Evolutionary conservation across 306 rosid species (phyloP).

Genomic region (Comarum palustre): DNA sequence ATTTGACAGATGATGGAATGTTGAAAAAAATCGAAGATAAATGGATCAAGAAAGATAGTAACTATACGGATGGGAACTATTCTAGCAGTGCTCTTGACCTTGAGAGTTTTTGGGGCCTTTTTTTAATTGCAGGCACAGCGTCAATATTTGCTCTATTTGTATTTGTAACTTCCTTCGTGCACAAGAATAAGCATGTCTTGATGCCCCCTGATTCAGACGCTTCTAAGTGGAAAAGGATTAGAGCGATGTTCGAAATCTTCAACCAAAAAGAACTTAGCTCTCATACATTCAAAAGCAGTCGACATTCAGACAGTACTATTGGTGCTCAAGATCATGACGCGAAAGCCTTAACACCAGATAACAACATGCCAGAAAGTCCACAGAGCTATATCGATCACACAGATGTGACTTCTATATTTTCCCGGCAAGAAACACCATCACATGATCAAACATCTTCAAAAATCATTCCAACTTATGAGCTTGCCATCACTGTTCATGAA

Average conservation of each 20-base stretch:
- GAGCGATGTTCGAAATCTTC: neutral
- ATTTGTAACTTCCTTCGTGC: neutral
- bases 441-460: neutral
- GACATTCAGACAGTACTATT: neutral
- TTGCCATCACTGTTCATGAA: neutral
- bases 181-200: neutral
- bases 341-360: neutral
- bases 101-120: neutral
- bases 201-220: neutral
- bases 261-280: neutral
- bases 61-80: neutral
- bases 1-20: conserved; percentile 42
- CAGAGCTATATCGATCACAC: neutral
- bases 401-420: neutral
- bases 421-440: neutral
- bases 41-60: conserved; percentile 30
- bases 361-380: neutral
- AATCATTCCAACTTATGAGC: neutral
- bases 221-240: neutral
- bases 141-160: neutral
- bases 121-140: neutral
- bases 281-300: neutral
- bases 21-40: conserved; percentile 42
- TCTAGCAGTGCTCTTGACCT: neutral
- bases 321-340: neutral